A percentile compares a stretch with the other conserved stretches of the same genome.
phyloP scores from a whole-genome alignment of 805 yeast genomes.

The Brettanomyces anomalus region DNA sequence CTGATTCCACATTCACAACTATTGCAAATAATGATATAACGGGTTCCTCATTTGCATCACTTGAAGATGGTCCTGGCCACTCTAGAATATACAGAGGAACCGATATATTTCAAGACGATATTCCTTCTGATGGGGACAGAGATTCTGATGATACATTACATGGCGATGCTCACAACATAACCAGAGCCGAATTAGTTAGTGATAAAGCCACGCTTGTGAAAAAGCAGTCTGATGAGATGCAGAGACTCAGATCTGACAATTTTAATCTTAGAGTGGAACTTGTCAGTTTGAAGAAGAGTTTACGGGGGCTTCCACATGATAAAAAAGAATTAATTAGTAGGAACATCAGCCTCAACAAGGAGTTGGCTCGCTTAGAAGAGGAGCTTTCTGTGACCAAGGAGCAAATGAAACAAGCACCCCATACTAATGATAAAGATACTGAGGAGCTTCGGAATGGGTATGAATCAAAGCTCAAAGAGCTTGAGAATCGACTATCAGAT shows the following conservation, averaged over 20 bases:
- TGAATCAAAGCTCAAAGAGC: neutral
- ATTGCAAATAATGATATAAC: constrained; percentile 5
- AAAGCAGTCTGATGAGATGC: constrained; percentile 19
- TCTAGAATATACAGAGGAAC: constrained; percentile 11
- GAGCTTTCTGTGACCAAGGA: neutral
- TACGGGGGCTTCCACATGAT: constrained; percentile 35
- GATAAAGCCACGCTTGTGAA: constrained; percentile 16
- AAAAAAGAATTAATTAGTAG: constrained; percentile 26
- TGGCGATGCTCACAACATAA: neutral
- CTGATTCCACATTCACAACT: neutral
- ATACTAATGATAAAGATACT: neutral
- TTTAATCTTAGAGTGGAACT: constrained; percentile 35
- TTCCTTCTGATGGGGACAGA: constrained; percentile 10
- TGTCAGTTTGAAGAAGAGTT: constrained; percentile 28
- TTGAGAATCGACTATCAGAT: neutral
- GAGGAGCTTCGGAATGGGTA: neutral
- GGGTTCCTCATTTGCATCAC: constrained; percentile 2
- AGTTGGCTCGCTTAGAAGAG: constrained; percentile 5
- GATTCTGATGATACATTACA: neutral
- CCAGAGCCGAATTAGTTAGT: constrained; percentile 9
- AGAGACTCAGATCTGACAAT: constrained; percentile 31
- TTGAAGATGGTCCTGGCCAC: neutral
- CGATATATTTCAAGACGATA: constrained; percentile 18
- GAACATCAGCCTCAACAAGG: constrained; percentile 6
- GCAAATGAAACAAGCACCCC: neutral